Evolutionary conservation across 1,139 yeast genomes (phyloP).

Genomic region (Candida sojae): DNA sequence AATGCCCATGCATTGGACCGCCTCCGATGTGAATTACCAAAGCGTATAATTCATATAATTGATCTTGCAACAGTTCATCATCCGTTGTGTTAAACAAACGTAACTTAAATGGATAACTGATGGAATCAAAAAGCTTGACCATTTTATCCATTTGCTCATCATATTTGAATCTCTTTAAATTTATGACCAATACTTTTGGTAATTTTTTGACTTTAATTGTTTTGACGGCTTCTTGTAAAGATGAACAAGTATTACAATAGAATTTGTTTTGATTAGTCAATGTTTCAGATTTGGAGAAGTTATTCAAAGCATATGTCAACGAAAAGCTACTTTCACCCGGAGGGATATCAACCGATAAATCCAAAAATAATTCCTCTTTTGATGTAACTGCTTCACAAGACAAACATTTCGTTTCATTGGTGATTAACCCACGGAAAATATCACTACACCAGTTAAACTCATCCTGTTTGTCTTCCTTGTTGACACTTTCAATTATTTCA

Average conservation of each 20-base stretch:
- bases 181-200: constrained; percentile 80
- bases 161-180: constrained; percentile 88
- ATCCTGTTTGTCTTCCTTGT: constrained; percentile 32
- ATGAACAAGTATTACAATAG: constrained; percentile 87
- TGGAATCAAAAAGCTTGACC: constrained; percentile 84
- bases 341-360: constrained; percentile 82
- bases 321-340: constrained; percentile 62
- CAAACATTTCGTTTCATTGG: constrained; percentile 86
- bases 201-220: constrained; percentile 78
- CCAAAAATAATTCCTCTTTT: constrained; percentile 84
- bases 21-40: constrained; percentile 95
- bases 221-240: constrained; percentile 92
- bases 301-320: constrained; percentile 71
- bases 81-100: constrained; percentile 76
- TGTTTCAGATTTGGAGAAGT: constrained; percentile 84
- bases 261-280: constrained; percentile 87
- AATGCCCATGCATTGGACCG: constrained; percentile 98
- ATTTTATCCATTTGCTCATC: constrained; percentile 80
- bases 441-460: constrained; percentile 59
- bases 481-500: constrained; percentile 73
- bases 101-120: constrained; percentile 75
- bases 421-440: constrained; percentile 80
- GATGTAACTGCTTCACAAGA: constrained; percentile 87
- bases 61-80: constrained; percentile 33
- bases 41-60: constrained; percentile 75